Percentiles rank a stretch among this genome's conserved stretches.
Conservation (phyloP, 2,329 filamentous ascomycete species). For the Hypoxylon sp. region DNA sequence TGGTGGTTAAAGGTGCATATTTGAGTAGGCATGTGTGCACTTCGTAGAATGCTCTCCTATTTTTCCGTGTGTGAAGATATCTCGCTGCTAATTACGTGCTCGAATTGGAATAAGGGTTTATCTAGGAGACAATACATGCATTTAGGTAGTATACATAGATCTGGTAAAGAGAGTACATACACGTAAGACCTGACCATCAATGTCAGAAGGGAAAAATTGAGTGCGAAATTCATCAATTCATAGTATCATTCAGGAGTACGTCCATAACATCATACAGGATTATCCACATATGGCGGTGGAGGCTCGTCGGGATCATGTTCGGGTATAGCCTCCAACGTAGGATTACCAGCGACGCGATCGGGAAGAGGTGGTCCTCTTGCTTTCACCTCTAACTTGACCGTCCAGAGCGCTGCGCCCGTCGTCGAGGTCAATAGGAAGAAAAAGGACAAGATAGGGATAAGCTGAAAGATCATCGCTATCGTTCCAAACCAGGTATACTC, state of each 20-base stretch:
- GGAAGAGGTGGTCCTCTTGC: constrained; percentile 40
- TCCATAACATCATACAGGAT: constrained; percentile 48
- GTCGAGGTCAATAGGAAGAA: constrained; percentile 91
- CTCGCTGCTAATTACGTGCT: too few relatives aligned
- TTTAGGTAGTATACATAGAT: too few relatives aligned
- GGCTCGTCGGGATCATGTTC: constrained; percentile 45
- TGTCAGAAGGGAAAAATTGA: background rate
- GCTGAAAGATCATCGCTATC: constrained; percentile 81
- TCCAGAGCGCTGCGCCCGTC: constrained; percentile 87
- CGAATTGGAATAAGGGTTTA: too few relatives aligned
- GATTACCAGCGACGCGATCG: background rate
- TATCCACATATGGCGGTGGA: constrained; percentile 51
- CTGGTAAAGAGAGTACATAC: too few relatives aligned
- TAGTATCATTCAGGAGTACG: too few relatives aligned
- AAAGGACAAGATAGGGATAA: constrained; percentile 92
- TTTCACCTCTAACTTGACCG: constrained; percentile 75
- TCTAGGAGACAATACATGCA: too few relatives aligned
- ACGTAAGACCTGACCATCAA: background rate
- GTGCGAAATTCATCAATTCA: constrained; percentile 4
- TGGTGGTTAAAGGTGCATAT: too few relatives aligned
- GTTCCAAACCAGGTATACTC: constrained; percentile 96
- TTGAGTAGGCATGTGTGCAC: too few relatives aligned
- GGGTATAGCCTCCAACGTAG: constrained; percentile 19
- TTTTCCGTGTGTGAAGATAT: too few relatives aligned
- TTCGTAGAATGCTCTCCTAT: too few relatives aligned